Evolutionary conservation across 2,329 filamentous ascomycete species (phyloP).

Genomic region (Calycina herbarum): DNA sequence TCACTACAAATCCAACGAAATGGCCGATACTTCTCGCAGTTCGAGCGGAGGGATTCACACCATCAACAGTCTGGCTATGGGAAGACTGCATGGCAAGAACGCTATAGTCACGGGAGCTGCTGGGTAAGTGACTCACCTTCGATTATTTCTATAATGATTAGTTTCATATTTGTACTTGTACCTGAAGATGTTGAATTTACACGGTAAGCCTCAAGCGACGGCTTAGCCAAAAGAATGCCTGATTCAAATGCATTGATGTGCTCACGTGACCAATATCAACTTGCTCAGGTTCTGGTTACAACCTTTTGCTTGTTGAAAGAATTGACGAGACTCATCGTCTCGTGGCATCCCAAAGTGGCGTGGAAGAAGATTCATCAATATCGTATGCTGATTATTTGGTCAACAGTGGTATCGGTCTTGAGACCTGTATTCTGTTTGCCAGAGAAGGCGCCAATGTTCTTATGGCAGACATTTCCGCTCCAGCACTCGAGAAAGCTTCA

Average conservation of each 20-base stretch:
- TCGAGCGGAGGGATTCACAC: slow-evolving; percentile 29
- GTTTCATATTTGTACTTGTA: background rate
- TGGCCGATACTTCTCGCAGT: slow-evolving; percentile 18
- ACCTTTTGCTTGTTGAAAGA: too few species aligned
- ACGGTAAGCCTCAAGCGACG: background rate
- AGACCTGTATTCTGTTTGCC: slow-evolving; percentile 71
- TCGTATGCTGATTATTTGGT: background rate
- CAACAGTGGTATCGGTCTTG: slow-evolving; percentile 68
- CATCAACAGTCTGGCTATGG: slow-evolving; percentile 40
- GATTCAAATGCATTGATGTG: background rate
- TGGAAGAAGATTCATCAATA: background rate
- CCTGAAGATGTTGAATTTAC: background rate
- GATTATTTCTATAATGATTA: background rate
- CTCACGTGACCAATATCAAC: background rate
- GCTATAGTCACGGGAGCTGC: slow-evolving; percentile 66
- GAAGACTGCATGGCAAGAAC: slow-evolving; percentile 40
- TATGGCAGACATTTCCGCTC: slow-evolving; percentile 67
- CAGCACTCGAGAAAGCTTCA: slow-evolving; percentile 61
- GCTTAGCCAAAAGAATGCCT: background rate
- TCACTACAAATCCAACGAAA: slow-evolving; percentile 21
- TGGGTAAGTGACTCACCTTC: slow-evolving; percentile 50
- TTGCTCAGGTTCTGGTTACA: background rate
- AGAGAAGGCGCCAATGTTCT: slow-evolving; percentile 70
- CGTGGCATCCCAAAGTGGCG: too few species aligned
- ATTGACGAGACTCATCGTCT: background rate